Conservation (phyloP, 441 rosid species). For the Syzygium syzygioides region DNA sequence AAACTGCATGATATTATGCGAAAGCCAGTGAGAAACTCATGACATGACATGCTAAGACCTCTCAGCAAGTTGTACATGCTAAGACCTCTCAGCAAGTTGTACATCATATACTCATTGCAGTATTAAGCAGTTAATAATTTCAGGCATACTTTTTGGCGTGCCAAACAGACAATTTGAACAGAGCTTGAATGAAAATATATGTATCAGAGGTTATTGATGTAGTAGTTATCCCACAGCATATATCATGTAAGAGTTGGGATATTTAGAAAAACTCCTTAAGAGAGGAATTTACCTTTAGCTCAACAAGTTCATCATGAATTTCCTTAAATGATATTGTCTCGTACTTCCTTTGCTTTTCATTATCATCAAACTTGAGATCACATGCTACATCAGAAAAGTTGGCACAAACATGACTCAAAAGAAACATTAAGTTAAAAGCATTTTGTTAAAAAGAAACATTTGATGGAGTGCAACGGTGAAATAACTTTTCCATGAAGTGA, state of each 20-base stretch:
- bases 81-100: neutral
- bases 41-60: neutral
- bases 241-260: neutral
- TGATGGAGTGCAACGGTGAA: neutral
- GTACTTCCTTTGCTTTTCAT: conserved; percentile 58
- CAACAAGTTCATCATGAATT: conserved; percentile 55
- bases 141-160: neutral
- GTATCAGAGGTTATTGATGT: neutral
- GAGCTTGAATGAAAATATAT: neutral
- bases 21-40: neutral
- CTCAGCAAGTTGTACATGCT: neutral
- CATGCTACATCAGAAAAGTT: conserved; percentile 43
- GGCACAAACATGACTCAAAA: neutral
- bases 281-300: conserved; percentile 58
- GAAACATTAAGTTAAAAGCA: neutral
- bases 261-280: neutral
- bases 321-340: conserved; percentile 67
- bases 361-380: conserved; percentile 59
- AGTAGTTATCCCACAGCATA: neutral
- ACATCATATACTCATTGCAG: neutral
- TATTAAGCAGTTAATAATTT: neutral
- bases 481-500: neutral
- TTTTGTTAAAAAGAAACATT: neutral
- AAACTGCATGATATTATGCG: neutral
- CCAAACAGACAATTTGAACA: neutral